Evolutionary conservation across 108 stramenopile species (phyloP), one percentile per base, ranked within the genome.

Genomic region (Cyclostephanos invisitatus): DNA sequence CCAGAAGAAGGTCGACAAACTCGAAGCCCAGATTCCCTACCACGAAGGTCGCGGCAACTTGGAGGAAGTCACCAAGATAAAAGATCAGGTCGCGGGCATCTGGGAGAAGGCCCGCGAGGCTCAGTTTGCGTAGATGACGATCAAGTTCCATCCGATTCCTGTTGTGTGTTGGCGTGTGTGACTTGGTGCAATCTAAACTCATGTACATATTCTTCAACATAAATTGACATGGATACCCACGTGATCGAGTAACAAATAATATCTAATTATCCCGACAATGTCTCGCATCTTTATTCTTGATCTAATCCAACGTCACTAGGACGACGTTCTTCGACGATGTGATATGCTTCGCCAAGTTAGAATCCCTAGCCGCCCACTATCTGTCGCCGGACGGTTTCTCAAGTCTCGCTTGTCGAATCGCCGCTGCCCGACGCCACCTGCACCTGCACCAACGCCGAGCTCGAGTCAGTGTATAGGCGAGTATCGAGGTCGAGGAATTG

Each of bases 401-500:
- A 72, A 28, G 38, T 63, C 66, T 78, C 77, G n/a, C 57, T 72
- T 8, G 59, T 62, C 3, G 70, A 59, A 50, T 50, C 68, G 18
- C 77, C 73, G 2, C 82, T 74, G 53, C 86, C 79, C 5, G 92
- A 90, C 22, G 83, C 80, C n/a, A 89, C 71, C 24, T 90, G 75
- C 17, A 93, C 84, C 61, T 93, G 92, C 35, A 89, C 92, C 65
- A 93, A 73, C 5, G 90, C 97, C 11, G 86, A 84, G 5, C 86
- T 91, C 9, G 83, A 89, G 3, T 96, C 96, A 1, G 95, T 95
- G 82, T 98, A 98, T 4, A 96, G 95, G 18, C 97, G 73, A 51
- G 96, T 96, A 18, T 96, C 97, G 14, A 98, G 79, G 74, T 98
- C 96, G 35, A 97, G 78, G 66, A 95, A 98, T 82, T 97, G 96